Evolutionary conservation across 2,329 filamentous ascomycete genomes (phyloP).

Genomic region (Hymenoscyphus scutula): DNA sequence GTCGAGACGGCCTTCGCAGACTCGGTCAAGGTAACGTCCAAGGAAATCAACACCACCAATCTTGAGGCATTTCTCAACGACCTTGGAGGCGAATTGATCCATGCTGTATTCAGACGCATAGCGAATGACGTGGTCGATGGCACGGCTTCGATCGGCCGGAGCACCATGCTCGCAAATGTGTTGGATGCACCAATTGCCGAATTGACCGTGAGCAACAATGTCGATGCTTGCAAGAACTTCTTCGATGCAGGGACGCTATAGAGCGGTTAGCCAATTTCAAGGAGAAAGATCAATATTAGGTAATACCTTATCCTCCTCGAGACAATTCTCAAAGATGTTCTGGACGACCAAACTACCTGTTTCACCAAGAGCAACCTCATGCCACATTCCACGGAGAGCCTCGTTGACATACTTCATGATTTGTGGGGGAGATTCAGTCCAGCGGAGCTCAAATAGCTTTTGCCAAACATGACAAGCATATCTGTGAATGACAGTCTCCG

Average conservation of each 20-base stretch:
- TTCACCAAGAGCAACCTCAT: conserved; percentile 94
- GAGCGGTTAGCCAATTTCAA: conserved; percentile 23
- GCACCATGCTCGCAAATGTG: conserved; percentile 97
- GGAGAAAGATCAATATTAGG: background rate
- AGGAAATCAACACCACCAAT: conserved; percentile 90
- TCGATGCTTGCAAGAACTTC: conserved; percentile 95
- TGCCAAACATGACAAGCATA: conserved; percentile 99
- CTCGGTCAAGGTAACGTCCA: conserved; percentile 85
- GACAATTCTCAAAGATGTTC: conserved; percentile 99
- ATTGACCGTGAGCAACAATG: conserved; percentile 94
- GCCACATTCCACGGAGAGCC: conserved; percentile 94
- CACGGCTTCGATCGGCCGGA: conserved; percentile 84
- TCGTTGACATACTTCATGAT: conserved; percentile 99
- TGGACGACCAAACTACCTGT: conserved; percentile 97
- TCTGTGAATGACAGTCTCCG: conserved; percentile 95
- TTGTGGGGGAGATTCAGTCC: conserved; percentile 90
- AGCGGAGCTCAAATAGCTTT: conserved; percentile 96
- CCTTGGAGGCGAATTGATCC: conserved; percentile 98
- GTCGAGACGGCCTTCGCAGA: conserved; percentile 87
- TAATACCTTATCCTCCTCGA: conserved; percentile 94
- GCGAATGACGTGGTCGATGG: conserved; percentile 91
- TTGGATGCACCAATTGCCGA: conserved; percentile 99
- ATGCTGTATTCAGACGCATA: conserved; percentile 96
- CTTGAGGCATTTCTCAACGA: conserved; percentile 98
- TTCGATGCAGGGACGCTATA: conserved; percentile 92